Base-by-base conservation (phyloP, 139 green algal species). In the Ettlia oleoabundans region DNA sequence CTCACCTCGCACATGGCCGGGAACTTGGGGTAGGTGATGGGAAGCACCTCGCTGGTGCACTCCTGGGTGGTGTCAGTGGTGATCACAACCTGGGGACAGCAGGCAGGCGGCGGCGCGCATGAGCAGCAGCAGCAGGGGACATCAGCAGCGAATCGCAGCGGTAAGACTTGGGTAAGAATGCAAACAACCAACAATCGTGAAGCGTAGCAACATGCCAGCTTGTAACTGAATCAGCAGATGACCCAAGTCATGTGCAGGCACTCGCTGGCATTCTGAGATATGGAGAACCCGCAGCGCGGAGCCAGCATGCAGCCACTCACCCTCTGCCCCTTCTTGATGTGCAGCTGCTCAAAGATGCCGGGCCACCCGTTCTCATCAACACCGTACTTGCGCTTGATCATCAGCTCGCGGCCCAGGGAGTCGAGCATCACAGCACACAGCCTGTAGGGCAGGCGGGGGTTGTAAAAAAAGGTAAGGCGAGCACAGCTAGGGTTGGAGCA, bases 361-460 rank as follows among this genome's bases (percentile, higher is more conserved):
- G 89, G 88, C 90, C 94, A 97, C 26, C 92, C 92, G 42, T 93
- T 86, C 71, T 94, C 89, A 55, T 94, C 91, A 41, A 93, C 82
- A 38, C 86, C 79, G 63, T 91, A 88, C 72, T 93, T 82, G 32
- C 93, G 84, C 18, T 88, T 79, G 67, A 96, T 86, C 80, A 93
- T 90, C 61, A 97, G 83, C 83, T 96, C 95, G 7, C 94, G 87
- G 2, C 94, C 94, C 51, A 96, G 84, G 13, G 90, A 94, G 87
- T 98, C 95, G 38, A 97, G 74, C 87, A 97, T 92, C 28, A 95
- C 93, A 21, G 92, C 92, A 65, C 93, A 97, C 61, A 97, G 81
- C 47, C 90, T 88, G 37, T 90, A 80, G 19, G 24, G 22, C n/a
- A n/a, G n/a, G n/a, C n/a, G n/a, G n/a, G n/a, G n/a, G n/a, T n/a